Evolutionary conservation across 805 yeast species (phyloP).

Genomic region (Teunomyces barrocoloradensis): DNA sequence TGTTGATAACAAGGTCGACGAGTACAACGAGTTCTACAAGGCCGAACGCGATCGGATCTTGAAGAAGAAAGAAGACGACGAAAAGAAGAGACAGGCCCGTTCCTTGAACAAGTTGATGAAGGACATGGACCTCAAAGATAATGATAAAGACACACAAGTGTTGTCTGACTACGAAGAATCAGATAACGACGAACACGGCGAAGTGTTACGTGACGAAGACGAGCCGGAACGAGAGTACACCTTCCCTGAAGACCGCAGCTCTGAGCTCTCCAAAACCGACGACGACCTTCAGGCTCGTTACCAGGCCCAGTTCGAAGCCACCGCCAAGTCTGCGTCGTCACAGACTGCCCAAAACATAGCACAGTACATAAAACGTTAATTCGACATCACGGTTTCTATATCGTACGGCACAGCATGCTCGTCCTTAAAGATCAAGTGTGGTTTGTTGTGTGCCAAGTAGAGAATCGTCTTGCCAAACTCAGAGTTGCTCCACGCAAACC

Average conservation of each 20-base stretch:
- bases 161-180: slow-evolving; percentile 51
- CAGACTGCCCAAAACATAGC: slow-evolving; percentile 74
- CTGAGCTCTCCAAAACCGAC: slow-evolving; percentile 52
- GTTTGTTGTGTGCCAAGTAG: slow-evolving; percentile 69
- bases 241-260: slow-evolving; percentile 63
- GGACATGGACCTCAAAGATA: slow-evolving; percentile 70
- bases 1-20: slow-evolving; percentile 83
- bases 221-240: slow-evolving; percentile 62
- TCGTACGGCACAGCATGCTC: slow-evolving; percentile 31
- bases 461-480: slow-evolving; percentile 88
- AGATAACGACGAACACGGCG: slow-evolving; percentile 47
- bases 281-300: slow-evolving; percentile 64
- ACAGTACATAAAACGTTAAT: slow-evolving; percentile 50
- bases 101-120: slow-evolving; percentile 74
- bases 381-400: slow-evolving; percentile 20
- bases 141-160: slow-evolving; percentile 40
- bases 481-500: slow-evolving; percentile 95
- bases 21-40: slow-evolving; percentile 77
- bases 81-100: slow-evolving; percentile 66
- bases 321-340: slow-evolving; percentile 60
- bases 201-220: slow-evolving; percentile 47
- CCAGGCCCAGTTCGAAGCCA: slow-evolving; percentile 65
- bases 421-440: slow-evolving; percentile 62
- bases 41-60: slow-evolving; percentile 82
- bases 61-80: slow-evolving; percentile 73